Evolutionary conservation across 805 yeast species (phyloP).

Genomic region (Yarrowia keelungensis): DNA sequence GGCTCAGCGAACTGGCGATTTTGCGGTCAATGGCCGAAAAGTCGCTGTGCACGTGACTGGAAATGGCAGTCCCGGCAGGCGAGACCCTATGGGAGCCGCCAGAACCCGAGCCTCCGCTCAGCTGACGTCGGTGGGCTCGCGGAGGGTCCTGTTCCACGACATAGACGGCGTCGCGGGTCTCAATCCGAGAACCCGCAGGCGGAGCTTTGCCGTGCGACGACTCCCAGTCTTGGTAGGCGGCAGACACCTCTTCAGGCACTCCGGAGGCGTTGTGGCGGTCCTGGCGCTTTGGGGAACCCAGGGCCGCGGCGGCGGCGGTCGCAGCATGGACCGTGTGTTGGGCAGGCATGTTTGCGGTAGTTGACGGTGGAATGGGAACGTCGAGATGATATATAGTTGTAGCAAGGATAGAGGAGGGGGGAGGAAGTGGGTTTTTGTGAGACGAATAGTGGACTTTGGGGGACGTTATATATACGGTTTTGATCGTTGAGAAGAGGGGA

Average conservation of each 20-base stretch:
- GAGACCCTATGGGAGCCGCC: background rate
- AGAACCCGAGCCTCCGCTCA: conserved; percentile 8
- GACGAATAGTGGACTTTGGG: background rate
- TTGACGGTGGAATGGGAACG: background rate
- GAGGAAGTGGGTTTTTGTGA: no score
- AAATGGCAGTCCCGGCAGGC: conserved; percentile 10
- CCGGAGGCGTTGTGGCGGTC: conserved; percentile 12
- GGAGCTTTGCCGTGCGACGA: conserved; percentile 26
- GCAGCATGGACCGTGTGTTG: conserved; percentile 31
- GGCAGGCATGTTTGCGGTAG: conserved; percentile 3
- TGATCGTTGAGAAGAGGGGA: background rate
- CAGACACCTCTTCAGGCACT: conserved; percentile 20
- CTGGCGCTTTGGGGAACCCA: conserved; percentile 17
- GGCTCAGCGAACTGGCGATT: conserved; percentile 11
- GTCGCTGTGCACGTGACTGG: conserved; percentile 21
- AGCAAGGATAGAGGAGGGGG: conserved; percentile 1
- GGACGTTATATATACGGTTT: background rate
- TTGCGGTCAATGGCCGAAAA: conserved; percentile 32
- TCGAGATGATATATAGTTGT: conserved; percentile 11
- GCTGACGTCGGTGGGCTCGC: conserved; percentile 23
- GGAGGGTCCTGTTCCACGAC: conserved; percentile 9
- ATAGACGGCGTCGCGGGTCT: conserved; percentile 34
- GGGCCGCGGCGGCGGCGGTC: conserved; percentile 36
- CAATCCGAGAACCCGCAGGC: conserved; percentile 28
- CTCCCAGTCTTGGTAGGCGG: conserved; percentile 34